Conservation (phyloP, 495 filamentous ascomycete genomes). For the Terfezia boudieri region DNA sequence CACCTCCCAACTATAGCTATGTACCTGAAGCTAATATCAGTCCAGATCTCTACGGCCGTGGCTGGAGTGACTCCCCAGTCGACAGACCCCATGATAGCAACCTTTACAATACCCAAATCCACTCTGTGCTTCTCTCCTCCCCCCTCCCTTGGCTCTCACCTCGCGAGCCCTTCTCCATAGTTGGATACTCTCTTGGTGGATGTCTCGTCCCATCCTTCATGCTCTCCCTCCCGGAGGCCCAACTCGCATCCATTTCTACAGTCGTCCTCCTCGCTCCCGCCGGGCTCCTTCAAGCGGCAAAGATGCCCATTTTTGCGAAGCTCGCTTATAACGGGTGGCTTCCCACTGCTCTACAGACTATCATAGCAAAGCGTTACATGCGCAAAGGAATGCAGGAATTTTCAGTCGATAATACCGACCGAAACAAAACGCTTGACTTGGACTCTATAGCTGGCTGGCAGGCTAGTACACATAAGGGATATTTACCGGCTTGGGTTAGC, state of each 20-base stretch:
- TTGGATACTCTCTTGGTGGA: conserved; percentile 76
- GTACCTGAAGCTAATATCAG: background rate
- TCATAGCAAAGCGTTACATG: conserved; percentile 3
- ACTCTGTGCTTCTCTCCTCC: conserved; percentile 48
- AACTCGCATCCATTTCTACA: conserved; percentile 27
- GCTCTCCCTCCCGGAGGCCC: conserved; percentile 35
- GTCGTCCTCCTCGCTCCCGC: conserved; percentile 54
- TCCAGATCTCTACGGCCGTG: conserved; percentile 51
- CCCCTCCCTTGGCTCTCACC: conserved; percentile 37
- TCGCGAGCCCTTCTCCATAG: conserved; percentile 34
- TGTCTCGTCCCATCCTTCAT: conserved; percentile 57
- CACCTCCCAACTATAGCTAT: background rate
- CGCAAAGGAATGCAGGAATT: background rate
- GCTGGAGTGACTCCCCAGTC: conserved; percentile 48
- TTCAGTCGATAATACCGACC: conserved; percentile 4
- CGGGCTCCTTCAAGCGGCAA: conserved; percentile 23
- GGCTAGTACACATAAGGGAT: conserved; percentile 31
- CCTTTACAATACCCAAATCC: conserved; percentile 53
- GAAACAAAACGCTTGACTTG: conserved; percentile 14
- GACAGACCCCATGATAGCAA: conserved; percentile 46
- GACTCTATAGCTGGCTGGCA: conserved; percentile 32
- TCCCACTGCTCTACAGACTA: conserved; percentile 6
- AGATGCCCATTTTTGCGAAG: conserved; percentile 3
- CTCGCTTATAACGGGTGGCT: conserved; percentile 11
- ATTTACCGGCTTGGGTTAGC: conserved; percentile 31